phyloP scores from a whole-genome alignment of 495 filamentous ascomycete species.

The Copromyces sp. region DNA sequence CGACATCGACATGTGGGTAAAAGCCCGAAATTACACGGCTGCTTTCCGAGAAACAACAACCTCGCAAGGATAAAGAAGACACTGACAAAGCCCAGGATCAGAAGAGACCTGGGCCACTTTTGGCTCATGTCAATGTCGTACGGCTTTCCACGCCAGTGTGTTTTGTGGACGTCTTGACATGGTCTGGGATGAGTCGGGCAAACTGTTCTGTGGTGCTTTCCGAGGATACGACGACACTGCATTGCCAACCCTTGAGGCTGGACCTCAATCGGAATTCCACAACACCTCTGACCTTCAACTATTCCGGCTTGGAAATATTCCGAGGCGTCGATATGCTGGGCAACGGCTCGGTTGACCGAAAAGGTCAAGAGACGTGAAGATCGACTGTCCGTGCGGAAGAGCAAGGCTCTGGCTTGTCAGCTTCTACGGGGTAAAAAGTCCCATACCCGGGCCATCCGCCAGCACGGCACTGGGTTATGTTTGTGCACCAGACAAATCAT shows the following conservation, averaged over 20 bases:
- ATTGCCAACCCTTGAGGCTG: not conserved
- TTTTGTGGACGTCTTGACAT: not conserved
- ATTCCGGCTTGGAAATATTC: not conserved
- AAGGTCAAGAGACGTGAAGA: not conserved
- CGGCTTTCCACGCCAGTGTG: not conserved
- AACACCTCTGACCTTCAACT: not conserved
- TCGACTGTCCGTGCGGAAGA: not conserved
- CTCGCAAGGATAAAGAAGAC: not conserved
- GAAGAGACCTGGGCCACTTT: not conserved
- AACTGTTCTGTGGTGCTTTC: not conserved
- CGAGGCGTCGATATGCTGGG: not conserved
- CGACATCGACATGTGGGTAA: not conserved
- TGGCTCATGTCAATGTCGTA: not conserved
- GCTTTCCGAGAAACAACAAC: not conserved
- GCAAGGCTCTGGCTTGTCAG: not conserved
- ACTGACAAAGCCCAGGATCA: not conserved
- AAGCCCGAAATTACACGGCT: not conserved
- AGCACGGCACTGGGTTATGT: not conserved
- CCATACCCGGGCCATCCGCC: not conserved
- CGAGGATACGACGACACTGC: not conserved
- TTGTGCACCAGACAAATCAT: not conserved
- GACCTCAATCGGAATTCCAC: not conserved
- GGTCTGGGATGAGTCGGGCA: not conserved
- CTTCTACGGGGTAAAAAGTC: not conserved
- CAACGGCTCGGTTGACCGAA: not conserved